Evolutionary conservation across 306 rosid genomes (phyloP).

Genomic region (Luffa acutangula): DNA sequence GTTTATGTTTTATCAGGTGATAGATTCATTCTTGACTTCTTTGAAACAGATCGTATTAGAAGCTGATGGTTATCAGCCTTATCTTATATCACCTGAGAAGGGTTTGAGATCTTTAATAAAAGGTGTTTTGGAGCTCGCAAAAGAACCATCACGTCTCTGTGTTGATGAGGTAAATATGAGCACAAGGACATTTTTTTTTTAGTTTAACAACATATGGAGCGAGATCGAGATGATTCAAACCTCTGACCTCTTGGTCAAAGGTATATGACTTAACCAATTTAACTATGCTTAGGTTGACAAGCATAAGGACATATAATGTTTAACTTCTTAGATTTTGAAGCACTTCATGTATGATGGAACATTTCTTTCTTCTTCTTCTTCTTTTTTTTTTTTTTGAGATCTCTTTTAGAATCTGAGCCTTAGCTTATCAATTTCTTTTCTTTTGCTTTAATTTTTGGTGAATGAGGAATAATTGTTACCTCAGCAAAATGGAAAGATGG

Average conservation of each 20-base stretch:
- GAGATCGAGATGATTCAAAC: too few species aligned
- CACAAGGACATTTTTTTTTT: not conserved
- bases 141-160: conserved; percentile 95
- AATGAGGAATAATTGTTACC: not conserved
- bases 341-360: not conserved
- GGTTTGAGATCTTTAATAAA: conserved; percentile 93
- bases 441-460: not conserved
- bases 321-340: not conserved
- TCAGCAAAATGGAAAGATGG: not conserved
- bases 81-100: conserved; percentile 97
- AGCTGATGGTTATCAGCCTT: conserved; percentile 99
- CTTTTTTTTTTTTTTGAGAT: not conserved
- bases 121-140: conserved; percentile 95
- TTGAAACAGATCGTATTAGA: conserved; percentile 78
- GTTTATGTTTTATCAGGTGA: not conserved
- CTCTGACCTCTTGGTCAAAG: too few species aligned
- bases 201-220: too few species aligned
- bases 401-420: not conserved
- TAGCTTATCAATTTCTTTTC: not conserved
- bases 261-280: too few species aligned
- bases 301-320: not conserved
- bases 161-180: conserved; percentile 77
- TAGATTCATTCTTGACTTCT: not conserved
- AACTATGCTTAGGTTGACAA: not conserved
- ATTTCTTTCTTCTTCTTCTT: not conserved